phyloP scores from a whole-genome alignment of 805 yeast genomes.

The Wickerhamomyces rabaulensis region DNA sequence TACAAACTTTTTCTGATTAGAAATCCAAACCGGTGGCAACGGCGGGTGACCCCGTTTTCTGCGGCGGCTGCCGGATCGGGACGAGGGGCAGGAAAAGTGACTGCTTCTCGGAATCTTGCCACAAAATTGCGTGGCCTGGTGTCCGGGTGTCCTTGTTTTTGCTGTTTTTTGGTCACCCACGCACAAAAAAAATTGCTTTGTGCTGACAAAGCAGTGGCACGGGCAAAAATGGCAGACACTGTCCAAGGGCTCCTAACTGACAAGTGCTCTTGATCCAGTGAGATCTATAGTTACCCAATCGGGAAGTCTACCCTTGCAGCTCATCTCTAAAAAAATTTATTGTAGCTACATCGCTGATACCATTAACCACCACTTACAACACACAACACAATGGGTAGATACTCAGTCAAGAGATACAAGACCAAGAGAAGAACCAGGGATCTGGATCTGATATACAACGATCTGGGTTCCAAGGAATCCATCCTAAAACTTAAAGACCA shows the following conservation, averaged over 20 bases:
- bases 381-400: conserved; percentile 63
- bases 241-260: background rate
- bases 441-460: conserved; percentile 75
- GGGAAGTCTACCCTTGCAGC: background rate
- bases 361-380: background rate
- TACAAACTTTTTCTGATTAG: conserved; percentile 9
- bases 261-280: no score
- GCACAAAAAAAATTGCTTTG: no score
- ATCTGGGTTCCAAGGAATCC: conserved; percentile 59
- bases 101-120: background rate
- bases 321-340: background rate
- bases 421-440: conserved; percentile 86
- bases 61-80: background rate
- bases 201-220: no score
- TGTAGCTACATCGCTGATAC: background rate
- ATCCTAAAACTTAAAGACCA: conserved; percentile 69
- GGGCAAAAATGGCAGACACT: background rate
- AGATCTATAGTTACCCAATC: background rate
- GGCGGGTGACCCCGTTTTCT: background rate
- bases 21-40: conserved; percentile 8
- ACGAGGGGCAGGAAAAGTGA: background rate
- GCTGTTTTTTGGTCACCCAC: no score
- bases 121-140: background rate
- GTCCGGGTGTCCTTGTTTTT: background rate
- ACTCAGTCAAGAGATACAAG: conserved; percentile 80